Evolutionary conservation across 495 filamentous ascomycete species (phyloP), one percentile per base, ranked within the genome.

Genomic region (Trichoderma gamsii): DNA sequence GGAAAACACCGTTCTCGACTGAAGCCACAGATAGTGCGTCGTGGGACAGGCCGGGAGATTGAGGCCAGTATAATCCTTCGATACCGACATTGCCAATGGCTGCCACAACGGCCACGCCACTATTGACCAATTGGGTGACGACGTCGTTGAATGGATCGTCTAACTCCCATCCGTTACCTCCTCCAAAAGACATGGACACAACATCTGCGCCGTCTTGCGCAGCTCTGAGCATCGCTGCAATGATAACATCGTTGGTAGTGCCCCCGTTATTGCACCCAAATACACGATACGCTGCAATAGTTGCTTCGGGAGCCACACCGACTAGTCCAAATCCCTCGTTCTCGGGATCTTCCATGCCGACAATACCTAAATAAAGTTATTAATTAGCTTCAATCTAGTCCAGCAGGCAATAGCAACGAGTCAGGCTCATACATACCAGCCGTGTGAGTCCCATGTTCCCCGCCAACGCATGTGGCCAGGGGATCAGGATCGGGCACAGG

Each of bases 291-390:
- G 76, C 74, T 51, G 75, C 76, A 8, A 84, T 68, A 12, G 77
- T 79, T 16, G 80, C 80, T 69, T 80, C 79, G 0, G 81, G 81
- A 9, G 81, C 81, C 46, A 84, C 81, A 25, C 81, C 80, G 23
- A 75, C 71, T 46, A 82, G 75, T 23, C 72, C 67, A 23, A 76
- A 73, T 3, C 68, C 64, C 65, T 72, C 63, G 66, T 69, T 41
- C 72, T 51, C 70, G 72, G 49, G 74, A 72, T 64, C 72, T 77
- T 68, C 23, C 8, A 35, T 51, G 27, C 3, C 25, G 9, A 61
- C 8, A 4, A 61, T 61, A 11, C 56, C 56, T 61, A 32, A 13
- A n/a, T 23, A 23, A 52, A 1, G 49, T 52, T 52, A 51, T 16
- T 1, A 0, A 1, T 9, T 52, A 9, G 21, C 3, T n/a, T 23